Percentiles rank a stretch among this genome's conserved stretches.
Conservation (phyloP, 2,329 filamentous ascomycete genomes). For the Trichophyton rubrum region DNA sequence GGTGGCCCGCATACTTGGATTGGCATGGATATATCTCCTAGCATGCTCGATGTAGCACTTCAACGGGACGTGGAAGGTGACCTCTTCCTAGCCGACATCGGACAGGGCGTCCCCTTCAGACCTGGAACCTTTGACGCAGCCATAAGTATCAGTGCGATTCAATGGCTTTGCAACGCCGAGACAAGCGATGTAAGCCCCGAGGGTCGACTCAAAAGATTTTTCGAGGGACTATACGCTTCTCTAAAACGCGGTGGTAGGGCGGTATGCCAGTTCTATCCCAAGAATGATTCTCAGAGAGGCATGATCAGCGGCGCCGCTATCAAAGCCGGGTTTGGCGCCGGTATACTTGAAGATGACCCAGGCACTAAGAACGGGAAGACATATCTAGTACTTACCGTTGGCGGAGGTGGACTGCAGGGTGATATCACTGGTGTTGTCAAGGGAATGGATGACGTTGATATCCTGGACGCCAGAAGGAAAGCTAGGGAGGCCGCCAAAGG, state of each 20-base stretch:
- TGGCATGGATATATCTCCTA: slow-evolving; percentile 89
- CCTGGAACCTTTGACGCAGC: slow-evolving; percentile 88
- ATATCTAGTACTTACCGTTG: slow-evolving; percentile 90
- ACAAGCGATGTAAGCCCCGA: slow-evolving; percentile 69
- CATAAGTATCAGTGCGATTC: slow-evolving; percentile 88
- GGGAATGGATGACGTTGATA: slow-evolving; percentile 78
- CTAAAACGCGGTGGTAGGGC: slow-evolving; percentile 74
- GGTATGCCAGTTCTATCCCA: slow-evolving; percentile 96
- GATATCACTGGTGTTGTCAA: slow-evolving; percentile 86
- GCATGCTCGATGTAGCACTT: slow-evolving; percentile 93
- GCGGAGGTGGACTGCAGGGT: slow-evolving; percentile 49
- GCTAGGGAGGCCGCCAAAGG: slow-evolving; percentile 32
- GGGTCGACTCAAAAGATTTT: slow-evolving; percentile 70
- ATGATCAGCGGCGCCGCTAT: slow-evolving; percentile 91
- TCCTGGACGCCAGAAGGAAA: slow-evolving; percentile 55
- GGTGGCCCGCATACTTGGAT: slow-evolving; percentile 88
- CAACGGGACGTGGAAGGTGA: slow-evolving; percentile 89
- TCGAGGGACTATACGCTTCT: slow-evolving; percentile 79
- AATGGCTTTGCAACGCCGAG: slow-evolving; percentile 97
- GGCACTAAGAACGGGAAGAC: slow-evolving; percentile 94
- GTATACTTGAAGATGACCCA: slow-evolving; percentile 86
- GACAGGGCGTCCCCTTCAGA: slow-evolving; percentile 88
- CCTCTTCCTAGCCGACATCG: slow-evolving; percentile 85
- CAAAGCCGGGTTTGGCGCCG: slow-evolving; percentile 87
- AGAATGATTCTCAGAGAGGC: slow-evolving; percentile 77